Conservation (phyloP, 371 early-diverging fungal species). For the Dinochytrium kinnereticum region DNA sequence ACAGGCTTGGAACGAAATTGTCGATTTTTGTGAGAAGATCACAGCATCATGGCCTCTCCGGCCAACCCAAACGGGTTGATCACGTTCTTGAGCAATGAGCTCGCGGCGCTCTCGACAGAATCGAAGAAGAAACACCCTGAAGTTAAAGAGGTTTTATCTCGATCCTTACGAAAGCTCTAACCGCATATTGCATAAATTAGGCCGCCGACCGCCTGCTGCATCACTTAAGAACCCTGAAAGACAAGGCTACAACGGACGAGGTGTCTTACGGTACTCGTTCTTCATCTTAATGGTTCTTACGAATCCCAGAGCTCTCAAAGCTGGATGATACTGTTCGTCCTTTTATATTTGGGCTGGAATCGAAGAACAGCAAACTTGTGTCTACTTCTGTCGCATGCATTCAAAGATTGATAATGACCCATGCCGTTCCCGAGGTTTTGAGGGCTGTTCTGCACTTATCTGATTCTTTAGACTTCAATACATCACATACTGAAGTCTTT, state of each 20-base stretch:
- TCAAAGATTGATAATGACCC: slow-evolving; percentile 83
- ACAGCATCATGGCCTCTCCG: neutral
- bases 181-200: slow-evolving; percentile 26
- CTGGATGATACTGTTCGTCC: slow-evolving; percentile 85
- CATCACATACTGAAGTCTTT: slow-evolving; percentile 72
- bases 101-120: slow-evolving; percentile 86
- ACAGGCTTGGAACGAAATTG: too few relatives aligned
- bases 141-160: slow-evolving; percentile 84
- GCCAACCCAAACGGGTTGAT: neutral
- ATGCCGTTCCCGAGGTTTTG: slow-evolving; percentile 80
- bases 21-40: neutral
- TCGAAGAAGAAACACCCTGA: slow-evolving; percentile 90
- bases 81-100: slow-evolving; percentile 80
- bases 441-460: neutral
- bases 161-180: neutral
- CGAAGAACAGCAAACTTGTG: slow-evolving; percentile 83
- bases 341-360: slow-evolving; percentile 88
- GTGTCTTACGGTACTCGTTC: neutral
- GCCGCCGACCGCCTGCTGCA: slow-evolving; percentile 58
- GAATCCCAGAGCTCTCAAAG: slow-evolving; percentile 71
- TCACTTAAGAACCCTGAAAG: slow-evolving; percentile 51
- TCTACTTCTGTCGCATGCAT: slow-evolving; percentile 87
- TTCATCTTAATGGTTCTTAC: neutral
- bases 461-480: slow-evolving; percentile 64
- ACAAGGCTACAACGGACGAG: slow-evolving; percentile 32